phyloP scores from a whole-genome alignment of 2,329 filamentous ascomycete species.

The Pseudogymnoascus sp. region DNA sequence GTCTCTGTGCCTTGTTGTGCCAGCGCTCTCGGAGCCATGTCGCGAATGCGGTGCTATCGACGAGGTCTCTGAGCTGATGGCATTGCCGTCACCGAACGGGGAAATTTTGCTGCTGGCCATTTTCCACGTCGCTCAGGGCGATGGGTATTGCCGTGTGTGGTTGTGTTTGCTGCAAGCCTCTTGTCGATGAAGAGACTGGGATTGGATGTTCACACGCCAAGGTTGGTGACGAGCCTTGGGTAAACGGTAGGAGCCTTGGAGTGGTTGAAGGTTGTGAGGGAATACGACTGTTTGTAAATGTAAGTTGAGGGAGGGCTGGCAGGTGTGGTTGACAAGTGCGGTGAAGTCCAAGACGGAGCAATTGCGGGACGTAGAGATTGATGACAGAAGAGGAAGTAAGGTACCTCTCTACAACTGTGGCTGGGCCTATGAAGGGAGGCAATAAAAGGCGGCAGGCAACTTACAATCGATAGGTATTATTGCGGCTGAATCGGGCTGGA shows the following conservation, averaged over 20 bases:
- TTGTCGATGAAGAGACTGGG: not conserved
- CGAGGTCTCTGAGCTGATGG: not conserved
- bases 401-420: not conserved
- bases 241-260: not conserved
- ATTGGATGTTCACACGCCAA: constrained; percentile 2
- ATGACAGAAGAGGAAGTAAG: not conserved
- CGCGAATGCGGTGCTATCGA: constrained; percentile 10
- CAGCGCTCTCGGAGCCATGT: not conserved
- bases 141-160: not conserved
- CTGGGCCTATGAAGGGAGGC: not conserved
- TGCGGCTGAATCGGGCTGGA: not conserved
- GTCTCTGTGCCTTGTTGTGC: not conserved
- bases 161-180: not conserved
- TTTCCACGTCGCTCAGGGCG: not conserved
- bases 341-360: not conserved
- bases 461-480: constrained; percentile 1
- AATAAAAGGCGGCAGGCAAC: not conserved
- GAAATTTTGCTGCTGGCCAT: not conserved
- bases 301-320: not conserved
- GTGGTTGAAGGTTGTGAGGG: not conserved
- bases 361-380: not conserved
- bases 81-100: not conserved
- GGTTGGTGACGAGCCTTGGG: not conserved
- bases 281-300: not conserved
- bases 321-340: not conserved